A percentile compares a stretch with the other conserved stretches of the same genome.
phyloP scores from a whole-genome alignment of 108 stramenopile species.

The Poteriospumella lacustris region DNA sequence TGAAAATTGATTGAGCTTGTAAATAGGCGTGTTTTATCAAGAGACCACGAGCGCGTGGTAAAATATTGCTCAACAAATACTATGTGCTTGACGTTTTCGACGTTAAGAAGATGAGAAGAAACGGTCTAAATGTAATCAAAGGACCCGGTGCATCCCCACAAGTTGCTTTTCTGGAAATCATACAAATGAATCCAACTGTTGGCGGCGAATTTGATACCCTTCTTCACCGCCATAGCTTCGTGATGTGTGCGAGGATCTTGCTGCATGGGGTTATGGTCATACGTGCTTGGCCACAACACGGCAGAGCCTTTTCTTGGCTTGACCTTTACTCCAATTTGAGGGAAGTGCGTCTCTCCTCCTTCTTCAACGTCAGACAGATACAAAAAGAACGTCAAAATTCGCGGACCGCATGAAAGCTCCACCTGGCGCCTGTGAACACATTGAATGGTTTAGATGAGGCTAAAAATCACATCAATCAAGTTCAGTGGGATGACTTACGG shows the following conservation, averaged over 20 bases:
- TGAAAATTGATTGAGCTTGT: too few species aligned
- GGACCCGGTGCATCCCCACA: conserved; percentile 24
- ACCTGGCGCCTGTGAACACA: neutral
- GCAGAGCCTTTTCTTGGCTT: conserved; percentile 63
- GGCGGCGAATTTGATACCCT: conserved; percentile 73
- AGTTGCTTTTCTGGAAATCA: conserved; percentile 45
- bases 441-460: neutral
- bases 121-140: too few species aligned
- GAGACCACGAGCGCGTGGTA: too few species aligned
- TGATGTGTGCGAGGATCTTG: conserved; percentile 61
- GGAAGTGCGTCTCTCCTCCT: conserved; percentile 20
- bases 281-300: conserved; percentile 68
- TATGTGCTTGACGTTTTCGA: too few species aligned
- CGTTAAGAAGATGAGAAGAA: too few species aligned
- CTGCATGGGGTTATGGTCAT: conserved; percentile 55
- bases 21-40: too few species aligned
- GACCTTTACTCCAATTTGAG: conserved; percentile 36
- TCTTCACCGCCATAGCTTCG: conserved; percentile 64
- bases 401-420: neutral
- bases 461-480: neutral
- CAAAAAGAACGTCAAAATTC: conserved; percentile 25
- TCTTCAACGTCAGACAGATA: conserved; percentile 27
- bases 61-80: too few species aligned
- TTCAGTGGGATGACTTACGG: neutral
- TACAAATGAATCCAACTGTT: conserved; percentile 72